These are phyloP conservation scores for Saturnispora dispora DNA, from an alignment of 805 yeast genomes.

Conservation along the genomic window DNA sequence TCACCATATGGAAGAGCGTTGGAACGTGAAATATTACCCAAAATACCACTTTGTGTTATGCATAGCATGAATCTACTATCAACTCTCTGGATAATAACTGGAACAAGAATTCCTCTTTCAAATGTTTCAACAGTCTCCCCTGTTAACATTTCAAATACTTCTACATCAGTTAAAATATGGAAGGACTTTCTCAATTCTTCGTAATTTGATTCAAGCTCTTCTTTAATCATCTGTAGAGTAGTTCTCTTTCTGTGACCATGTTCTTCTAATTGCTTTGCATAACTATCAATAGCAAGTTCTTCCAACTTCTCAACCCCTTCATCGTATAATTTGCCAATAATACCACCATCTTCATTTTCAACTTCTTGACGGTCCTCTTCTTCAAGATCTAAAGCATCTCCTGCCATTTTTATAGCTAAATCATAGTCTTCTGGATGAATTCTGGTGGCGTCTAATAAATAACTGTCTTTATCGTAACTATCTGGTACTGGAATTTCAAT, in stretches of 20 bases:
- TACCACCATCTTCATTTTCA: constrained; percentile 74
- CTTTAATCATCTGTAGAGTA: constrained; percentile 74
- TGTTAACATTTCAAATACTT: constrained; percentile 80
- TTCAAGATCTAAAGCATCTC: constrained; percentile 92
- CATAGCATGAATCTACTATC: constrained; percentile 33
- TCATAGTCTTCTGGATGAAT: constrained; percentile 98
- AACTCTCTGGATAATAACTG: constrained; percentile 64
- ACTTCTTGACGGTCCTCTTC: constrained; percentile 75
- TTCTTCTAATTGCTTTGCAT: constrained; percentile 81
- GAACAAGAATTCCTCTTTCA: constrained; percentile 59
- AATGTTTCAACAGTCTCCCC: constrained; percentile 73
- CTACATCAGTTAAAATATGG: constrained; percentile 54
- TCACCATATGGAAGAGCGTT: constrained; percentile 38
- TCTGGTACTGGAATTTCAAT: constrained; percentile 62
- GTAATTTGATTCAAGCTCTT: constrained; percentile 79
- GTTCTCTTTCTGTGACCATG: constrained; percentile 68
- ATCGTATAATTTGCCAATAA: constrained; percentile 61
- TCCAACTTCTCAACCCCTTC: constrained; percentile 71
- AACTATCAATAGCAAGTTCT: constrained; percentile 81
- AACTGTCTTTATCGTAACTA: constrained; percentile 53
- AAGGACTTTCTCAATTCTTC: constrained; percentile 76
- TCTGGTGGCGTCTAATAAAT: constrained; percentile 85
- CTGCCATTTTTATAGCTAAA: constrained; percentile 93
- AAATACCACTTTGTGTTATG: constrained; percentile 48
- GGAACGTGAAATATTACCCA: constrained; percentile 26